These are phyloP conservation scores for Hibiscus tridactylites DNA, from an alignment of 345 rosid species.

Conservation along the genomic window DNA sequence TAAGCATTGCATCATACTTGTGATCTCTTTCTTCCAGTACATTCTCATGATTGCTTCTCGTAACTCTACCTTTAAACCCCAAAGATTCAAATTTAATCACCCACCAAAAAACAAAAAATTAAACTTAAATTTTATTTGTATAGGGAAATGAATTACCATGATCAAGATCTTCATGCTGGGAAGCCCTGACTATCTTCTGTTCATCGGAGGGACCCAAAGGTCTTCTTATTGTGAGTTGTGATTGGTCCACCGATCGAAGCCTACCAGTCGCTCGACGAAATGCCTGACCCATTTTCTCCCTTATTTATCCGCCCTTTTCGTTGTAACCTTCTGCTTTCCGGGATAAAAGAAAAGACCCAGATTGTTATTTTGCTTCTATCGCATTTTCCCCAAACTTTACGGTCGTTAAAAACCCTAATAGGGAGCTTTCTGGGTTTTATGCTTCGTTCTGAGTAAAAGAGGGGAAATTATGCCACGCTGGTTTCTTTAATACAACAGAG, in stretches of 20 bases:
- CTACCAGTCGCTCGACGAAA: constrained; percentile 95
- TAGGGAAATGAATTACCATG: constrained; percentile 23
- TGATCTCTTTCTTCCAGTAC: constrained; percentile 66
- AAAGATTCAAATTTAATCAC: not conserved
- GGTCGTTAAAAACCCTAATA: not conserved
- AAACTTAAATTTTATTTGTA: not conserved
- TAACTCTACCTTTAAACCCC: constrained; percentile 20
- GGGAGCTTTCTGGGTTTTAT: no score
- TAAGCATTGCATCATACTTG: constrained; percentile 70
- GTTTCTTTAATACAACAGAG: no score
- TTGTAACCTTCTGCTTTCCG: not conserved
- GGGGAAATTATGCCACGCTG: not conserved
- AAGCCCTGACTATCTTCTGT: constrained; percentile 20
- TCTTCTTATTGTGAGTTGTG: constrained; percentile 30
- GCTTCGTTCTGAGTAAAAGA: not conserved
- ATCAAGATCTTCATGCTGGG: constrained; percentile 17
- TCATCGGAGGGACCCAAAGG: constrained; percentile 23
- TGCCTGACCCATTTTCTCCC: constrained; percentile 77
- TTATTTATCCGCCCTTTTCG: not conserved
- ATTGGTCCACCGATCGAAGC: constrained; percentile 36
- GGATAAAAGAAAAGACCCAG: not conserved
- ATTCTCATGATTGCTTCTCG: constrained; percentile 33
- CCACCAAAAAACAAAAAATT: not conserved
- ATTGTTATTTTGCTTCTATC: not conserved
- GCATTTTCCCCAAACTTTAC: not conserved